Conservation (phyloP, 2,329 filamentous ascomycete species). For the Byssothecium circinans region DNA sequence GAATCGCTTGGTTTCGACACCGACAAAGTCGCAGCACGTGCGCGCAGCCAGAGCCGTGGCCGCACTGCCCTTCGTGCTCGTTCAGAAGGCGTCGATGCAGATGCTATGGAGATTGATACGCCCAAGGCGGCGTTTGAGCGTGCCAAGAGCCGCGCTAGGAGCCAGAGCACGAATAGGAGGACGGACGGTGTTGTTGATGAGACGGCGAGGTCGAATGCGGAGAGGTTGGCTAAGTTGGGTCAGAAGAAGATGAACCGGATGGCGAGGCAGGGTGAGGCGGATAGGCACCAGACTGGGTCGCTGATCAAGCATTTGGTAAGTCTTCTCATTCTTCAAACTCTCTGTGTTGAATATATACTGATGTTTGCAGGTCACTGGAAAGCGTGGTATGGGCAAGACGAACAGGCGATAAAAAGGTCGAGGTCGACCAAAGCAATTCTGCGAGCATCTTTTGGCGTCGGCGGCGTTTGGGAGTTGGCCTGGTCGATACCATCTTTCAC, state of each 20-base stretch:
- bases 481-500: constrained; percentile 7
- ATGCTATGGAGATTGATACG: constrained; percentile 70
- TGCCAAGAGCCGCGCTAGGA: constrained; percentile 72
- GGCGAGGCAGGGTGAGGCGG: constrained; percentile 94
- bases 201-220: constrained; percentile 71
- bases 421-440: neutral
- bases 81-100: constrained; percentile 54
- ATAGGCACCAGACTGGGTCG: constrained; percentile 81
- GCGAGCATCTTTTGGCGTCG: constrained; percentile 1
- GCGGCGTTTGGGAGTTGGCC: constrained; percentile 3
- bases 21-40: constrained; percentile 71
- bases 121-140: constrained; percentile 48
- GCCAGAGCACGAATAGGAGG: constrained; percentile 67
- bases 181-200: constrained; percentile 76
- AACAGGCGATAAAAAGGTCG: constrained; percentile 53
- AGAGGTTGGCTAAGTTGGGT: constrained; percentile 81
- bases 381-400: constrained; percentile 92
- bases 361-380: constrained; percentile 71
- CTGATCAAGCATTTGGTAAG: constrained; percentile 89
- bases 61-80: constrained; percentile 68
- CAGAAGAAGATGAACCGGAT: constrained; percentile 99
- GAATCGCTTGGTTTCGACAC: constrained; percentile 85
- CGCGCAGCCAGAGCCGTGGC: constrained; percentile 71
- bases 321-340: constrained; percentile 28
- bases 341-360: constrained; percentile 9